Percentiles rank a stretch among this genome's conserved stretches.
Evolutionary conservation across 140 eudicot species (phyloP).

Genomic region (Oenanthe javanica): DNA sequence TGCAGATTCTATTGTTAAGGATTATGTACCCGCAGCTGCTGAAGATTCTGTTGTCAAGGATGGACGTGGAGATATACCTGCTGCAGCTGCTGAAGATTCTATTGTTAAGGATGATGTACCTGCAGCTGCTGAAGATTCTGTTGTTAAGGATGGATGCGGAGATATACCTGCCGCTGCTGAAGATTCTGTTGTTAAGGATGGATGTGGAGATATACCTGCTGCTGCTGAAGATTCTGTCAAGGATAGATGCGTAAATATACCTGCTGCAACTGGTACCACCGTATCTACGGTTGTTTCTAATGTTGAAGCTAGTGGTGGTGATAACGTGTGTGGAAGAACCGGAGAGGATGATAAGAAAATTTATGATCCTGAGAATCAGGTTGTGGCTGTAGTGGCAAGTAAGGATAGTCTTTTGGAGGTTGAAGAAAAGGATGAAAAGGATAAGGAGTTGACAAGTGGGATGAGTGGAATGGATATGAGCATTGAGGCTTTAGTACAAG

Average conservation of each 20-base stretch:
- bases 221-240: neutral
- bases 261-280: slow-evolving; percentile 3
- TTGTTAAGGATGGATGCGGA: neutral
- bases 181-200: neutral
- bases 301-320: neutral
- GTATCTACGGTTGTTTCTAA: neutral
- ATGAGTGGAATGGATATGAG: neutral
- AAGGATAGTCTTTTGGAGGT: neutral
- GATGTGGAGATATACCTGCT: neutral
- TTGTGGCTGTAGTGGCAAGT: neutral
- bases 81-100: neutral
- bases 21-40: neutral
- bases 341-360: neutral
- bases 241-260: neutral
- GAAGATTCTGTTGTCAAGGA: neutral
- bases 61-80: neutral
- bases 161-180: neutral
- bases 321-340: neutral
- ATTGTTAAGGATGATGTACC: neutral
- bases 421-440: neutral
- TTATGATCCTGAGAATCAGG: neutral
- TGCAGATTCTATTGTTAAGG: neutral
- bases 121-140: neutral
- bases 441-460: neutral
- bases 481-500: neutral